Evolutionary conservation across 495 filamentous ascomycete species (phyloP).

Genomic region (Hyaloscypha hepaticicola): DNA sequence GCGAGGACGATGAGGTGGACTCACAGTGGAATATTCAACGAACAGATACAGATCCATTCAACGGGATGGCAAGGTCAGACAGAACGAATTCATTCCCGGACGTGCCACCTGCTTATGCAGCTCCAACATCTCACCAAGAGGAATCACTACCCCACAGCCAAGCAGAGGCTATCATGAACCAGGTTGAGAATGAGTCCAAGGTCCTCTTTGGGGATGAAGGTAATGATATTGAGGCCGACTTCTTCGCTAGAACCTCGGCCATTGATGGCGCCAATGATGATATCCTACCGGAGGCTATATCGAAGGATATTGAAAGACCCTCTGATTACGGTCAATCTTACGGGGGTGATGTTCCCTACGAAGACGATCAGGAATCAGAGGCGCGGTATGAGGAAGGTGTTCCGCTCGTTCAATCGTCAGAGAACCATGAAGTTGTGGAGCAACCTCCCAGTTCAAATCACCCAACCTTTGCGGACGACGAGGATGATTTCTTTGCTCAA

Average conservation of each 20-base stretch:
- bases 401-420: slow-evolving; percentile 46
- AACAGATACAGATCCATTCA: slow-evolving; percentile 53
- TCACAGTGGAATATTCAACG: slow-evolving; percentile 49
- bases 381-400: slow-evolving; percentile 61
- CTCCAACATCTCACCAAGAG: slow-evolving; percentile 11
- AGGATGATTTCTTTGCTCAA: slow-evolving; percentile 52
- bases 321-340: slow-evolving; percentile 18
- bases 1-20: slow-evolving; percentile 46
- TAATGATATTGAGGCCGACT: slow-evolving; percentile 21
- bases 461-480: slow-evolving; percentile 32
- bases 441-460: not conserved
- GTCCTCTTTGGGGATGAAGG: slow-evolving; percentile 33
- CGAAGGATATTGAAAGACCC: not conserved
- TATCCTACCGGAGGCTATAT: not conserved
- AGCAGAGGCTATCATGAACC: slow-evolving; percentile 43
- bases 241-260: slow-evolving; percentile 31
- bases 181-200: slow-evolving; percentile 31
- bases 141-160: slow-evolving; percentile 40
- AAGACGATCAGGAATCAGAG: slow-evolving; percentile 36
- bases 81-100: slow-evolving; percentile 64
- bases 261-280: not conserved
- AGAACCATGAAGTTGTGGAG: slow-evolving; percentile 27
- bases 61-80: slow-evolving; percentile 50
- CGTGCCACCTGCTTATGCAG: slow-evolving; percentile 42
- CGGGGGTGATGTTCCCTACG: slow-evolving; percentile 25